A percentile compares a stretch with the other conserved stretches of the same genome.
Conservation (phyloP, 2,329 filamentous ascomycete species). For the Aplosporella prunicola region DNA sequence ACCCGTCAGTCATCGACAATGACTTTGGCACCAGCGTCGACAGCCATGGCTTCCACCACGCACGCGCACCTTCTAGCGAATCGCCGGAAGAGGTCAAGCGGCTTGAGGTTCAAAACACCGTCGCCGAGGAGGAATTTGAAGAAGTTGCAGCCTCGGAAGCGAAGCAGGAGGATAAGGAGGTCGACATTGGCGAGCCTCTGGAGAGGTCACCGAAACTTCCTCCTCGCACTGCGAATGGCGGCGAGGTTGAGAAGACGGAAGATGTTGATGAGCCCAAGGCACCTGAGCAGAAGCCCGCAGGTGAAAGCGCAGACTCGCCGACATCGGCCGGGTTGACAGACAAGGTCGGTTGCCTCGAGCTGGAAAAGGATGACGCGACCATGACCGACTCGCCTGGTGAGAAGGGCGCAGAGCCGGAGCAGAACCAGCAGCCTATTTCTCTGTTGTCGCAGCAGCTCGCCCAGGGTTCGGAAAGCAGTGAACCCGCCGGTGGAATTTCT, state of each 20-base stretch:
- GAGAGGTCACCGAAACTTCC: conserved; percentile 37
- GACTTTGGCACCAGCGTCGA: conserved; percentile 44
- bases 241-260: conserved; percentile 5
- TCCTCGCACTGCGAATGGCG: conserved; percentile 39
- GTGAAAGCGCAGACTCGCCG: conserved; percentile 33
- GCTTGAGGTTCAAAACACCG: conserved; percentile 69
- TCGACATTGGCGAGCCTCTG: conserved; percentile 26
- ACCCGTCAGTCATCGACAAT: conserved; percentile 40
- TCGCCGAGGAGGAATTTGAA: conserved; percentile 88
- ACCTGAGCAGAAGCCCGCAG: conserved; percentile 14
- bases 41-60: conserved; percentile 43
- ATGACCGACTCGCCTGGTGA: conserved; percentile 10
- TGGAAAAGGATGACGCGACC: conserved; percentile 43
- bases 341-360: conserved; percentile 47
- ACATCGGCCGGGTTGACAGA: conserved; percentile 46
- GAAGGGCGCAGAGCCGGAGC: conserved; percentile 17
- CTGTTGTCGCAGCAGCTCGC: conserved; percentile 35
- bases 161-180: conserved; percentile 57
- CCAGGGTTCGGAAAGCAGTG: conserved; percentile 21
- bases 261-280: conserved; percentile 18
- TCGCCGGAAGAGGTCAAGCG: conserved; percentile 58
- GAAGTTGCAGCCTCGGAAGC: conserved; percentile 66
- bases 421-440: conserved; percentile 27
- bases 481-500: conserved; percentile 29
- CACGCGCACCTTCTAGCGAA: conserved; percentile 36